phyloP scores from a whole-genome alignment of 2,329 filamentous ascomycete species.

The Davidsoniella eucalypti region DNA sequence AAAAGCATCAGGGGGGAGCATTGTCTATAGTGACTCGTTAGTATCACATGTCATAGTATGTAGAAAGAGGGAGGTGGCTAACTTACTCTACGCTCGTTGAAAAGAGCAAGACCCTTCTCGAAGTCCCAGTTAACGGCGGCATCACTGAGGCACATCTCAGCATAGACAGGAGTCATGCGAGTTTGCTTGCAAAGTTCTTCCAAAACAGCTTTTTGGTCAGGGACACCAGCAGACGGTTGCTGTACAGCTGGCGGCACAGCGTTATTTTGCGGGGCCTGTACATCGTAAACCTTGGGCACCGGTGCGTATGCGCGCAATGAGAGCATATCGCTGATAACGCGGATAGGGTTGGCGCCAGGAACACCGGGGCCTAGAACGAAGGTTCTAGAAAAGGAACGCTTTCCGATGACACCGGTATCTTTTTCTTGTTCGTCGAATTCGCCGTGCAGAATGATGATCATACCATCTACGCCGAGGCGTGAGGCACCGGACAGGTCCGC shows the following conservation, averaged over 20 bases:
- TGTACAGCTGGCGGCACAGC: constrained; percentile 1
- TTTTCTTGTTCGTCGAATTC: constrained; percentile 63
- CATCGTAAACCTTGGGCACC: constrained; percentile 25
- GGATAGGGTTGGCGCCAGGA: constrained; percentile 44
- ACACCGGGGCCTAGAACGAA: constrained; percentile 64
- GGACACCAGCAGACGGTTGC: constrained; percentile 17
- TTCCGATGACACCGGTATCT: constrained; percentile 36
- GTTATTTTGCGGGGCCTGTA: constrained; percentile 18
- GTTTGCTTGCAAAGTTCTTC: constrained; percentile 61
- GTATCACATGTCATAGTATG: background rate
- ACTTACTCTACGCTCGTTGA: constrained; percentile 55
- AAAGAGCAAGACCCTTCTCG: constrained; percentile 55
- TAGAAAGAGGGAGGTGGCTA: background rate
- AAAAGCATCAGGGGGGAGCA: constrained; percentile 12
- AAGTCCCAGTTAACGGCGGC: constrained; percentile 56
- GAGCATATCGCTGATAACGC: constrained; percentile 67
- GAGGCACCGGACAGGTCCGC: constrained; percentile 51
- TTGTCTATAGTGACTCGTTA: constrained; percentile 6
- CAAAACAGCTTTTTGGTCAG: constrained; percentile 52
- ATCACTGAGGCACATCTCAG: constrained; percentile 63
- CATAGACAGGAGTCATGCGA: constrained; percentile 63
- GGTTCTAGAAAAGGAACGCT: constrained; percentile 67
- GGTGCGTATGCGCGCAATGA: constrained; percentile 49
- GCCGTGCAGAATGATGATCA: constrained; percentile 65
- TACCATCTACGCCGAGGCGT: constrained; percentile 53